phyloP scores from a whole-genome alignment of 2,329 filamentous ascomycete species.

The Sarocladium brachiariae region DNA sequence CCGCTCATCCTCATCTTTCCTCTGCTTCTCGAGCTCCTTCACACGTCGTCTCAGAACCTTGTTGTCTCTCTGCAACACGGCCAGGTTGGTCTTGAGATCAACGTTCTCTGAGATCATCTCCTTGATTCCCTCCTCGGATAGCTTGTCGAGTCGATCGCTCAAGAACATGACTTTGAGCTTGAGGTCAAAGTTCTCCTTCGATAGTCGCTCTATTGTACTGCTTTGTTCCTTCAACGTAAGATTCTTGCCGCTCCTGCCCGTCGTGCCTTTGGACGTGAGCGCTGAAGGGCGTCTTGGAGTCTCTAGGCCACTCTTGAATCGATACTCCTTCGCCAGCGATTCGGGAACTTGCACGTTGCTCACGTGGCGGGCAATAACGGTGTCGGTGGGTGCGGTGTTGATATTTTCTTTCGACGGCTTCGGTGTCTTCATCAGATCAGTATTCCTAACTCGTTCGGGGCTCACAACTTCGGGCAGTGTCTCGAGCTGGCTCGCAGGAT shows the following conservation, averaged over 20 bases:
- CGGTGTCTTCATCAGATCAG: slow-evolving; percentile 60
- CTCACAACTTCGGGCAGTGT: slow-evolving; percentile 43
- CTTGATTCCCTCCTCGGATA: slow-evolving; percentile 93
- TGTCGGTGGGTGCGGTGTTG: slow-evolving; percentile 67
- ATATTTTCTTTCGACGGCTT: slow-evolving; percentile 49
- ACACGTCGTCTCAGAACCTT: slow-evolving; percentile 73
- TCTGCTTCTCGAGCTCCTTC: slow-evolving; percentile 77
- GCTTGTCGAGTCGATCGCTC: slow-evolving; percentile 83
- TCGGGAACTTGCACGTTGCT: slow-evolving; percentile 87
- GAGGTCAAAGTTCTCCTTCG: slow-evolving; percentile 96
- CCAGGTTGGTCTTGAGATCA: slow-evolving; percentile 83
- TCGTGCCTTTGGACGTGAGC: slow-evolving; percentile 33
- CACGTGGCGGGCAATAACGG: slow-evolving; percentile 79
- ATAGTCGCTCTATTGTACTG: slow-evolving; percentile 90
- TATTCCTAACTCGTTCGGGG: slow-evolving; percentile 29
- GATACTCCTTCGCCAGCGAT: slow-evolving; percentile 79
- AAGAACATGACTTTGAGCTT: slow-evolving; percentile 98
- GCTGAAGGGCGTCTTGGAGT: slow-evolving; percentile 53
- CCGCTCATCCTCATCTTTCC: slow-evolving; percentile 58
- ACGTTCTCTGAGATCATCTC: slow-evolving; percentile 98
- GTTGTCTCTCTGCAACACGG: slow-evolving; percentile 85
- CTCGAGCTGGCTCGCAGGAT: slow-evolving; percentile 38
- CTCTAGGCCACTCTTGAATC: slow-evolving; percentile 60
- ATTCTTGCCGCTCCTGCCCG: slow-evolving; percentile 53
- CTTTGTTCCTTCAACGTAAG: slow-evolving; percentile 96